Percentiles rank a stretch among this genome's conserved stretches.
These are phyloP conservation scores for Psidium guajava DNA, from an alignment of 345 rosid species.

Conservation along the genomic window DNA sequence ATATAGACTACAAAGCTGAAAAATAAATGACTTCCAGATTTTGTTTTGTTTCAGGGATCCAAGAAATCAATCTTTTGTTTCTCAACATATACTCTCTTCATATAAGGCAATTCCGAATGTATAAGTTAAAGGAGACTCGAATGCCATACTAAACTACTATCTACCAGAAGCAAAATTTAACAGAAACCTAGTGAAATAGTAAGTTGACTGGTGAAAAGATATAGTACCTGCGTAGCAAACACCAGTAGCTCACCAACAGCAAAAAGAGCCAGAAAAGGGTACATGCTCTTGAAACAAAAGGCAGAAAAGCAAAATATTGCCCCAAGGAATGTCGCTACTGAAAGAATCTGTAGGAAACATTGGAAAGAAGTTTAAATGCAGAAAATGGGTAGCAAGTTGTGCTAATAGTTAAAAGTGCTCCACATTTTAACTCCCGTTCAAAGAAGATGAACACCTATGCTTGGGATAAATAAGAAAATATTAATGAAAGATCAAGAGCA, in stretches of 20 bases:
- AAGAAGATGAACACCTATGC: not conserved
- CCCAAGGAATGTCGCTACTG: slow-evolving; percentile 54
- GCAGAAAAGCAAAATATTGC: slow-evolving; percentile 75
- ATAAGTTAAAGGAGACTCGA: not conserved
- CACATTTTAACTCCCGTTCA: not conserved
- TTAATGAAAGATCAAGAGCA: not conserved
- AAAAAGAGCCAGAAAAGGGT: slow-evolving; percentile 66
- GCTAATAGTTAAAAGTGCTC: not conserved
- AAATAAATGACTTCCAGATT: not conserved
- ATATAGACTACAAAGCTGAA: not conserved
- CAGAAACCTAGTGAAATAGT: not conserved
- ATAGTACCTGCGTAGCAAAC: slow-evolving; percentile 79
- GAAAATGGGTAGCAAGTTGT: not conserved
- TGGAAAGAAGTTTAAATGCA: not conserved
- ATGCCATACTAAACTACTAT: not conserved
- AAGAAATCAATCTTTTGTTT: not conserved
- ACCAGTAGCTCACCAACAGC: slow-evolving; percentile 77
- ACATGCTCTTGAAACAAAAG: slow-evolving; percentile 81
- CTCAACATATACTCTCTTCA: not conserved
- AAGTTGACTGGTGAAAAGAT: not conserved
- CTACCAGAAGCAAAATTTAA: not conserved
- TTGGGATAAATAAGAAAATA: not conserved
- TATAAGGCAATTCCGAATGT: not conserved
- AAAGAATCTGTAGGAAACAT: slow-evolving; percentile 52
- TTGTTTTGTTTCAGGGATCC: not conserved